Evolutionary conservation across 108 stramenopile species (phyloP).

Genomic region (Nitzschia putrida): DNA sequence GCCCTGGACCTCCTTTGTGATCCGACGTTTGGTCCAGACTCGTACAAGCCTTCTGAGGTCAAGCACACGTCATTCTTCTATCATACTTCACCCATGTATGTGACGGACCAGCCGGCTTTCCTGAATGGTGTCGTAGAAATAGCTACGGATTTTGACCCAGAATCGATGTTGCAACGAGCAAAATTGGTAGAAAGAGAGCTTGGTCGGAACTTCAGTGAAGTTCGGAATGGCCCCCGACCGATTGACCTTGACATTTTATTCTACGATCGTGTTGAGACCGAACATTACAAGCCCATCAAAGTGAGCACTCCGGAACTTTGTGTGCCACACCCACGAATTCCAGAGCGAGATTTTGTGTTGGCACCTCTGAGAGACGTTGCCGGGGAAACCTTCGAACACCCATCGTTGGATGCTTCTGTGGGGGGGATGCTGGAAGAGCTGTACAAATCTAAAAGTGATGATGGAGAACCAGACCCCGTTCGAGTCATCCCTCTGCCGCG

Average conservation of each 20-base stretch:
- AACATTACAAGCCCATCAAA: slow-evolving; percentile 20
- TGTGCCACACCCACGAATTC: slow-evolving; percentile 88
- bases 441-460: background rate
- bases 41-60: slow-evolving; percentile 29
- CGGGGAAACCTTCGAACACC: slow-evolving; percentile 44
- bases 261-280: slow-evolving; percentile 36
- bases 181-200: slow-evolving; percentile 70
- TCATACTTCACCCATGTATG: slow-evolving; percentile 83
- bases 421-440: slow-evolving; percentile 44
- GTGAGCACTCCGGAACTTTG: slow-evolving; percentile 48
- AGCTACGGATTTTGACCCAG: slow-evolving; percentile 63
- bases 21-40: background rate
- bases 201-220: slow-evolving; percentile 58
- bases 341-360: slow-evolving; percentile 93
- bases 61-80: slow-evolving; percentile 76
- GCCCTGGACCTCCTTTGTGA: slow-evolving; percentile 53
- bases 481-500: slow-evolving; percentile 72
- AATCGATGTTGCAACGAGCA: slow-evolving; percentile 49
- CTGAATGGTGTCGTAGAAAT: slow-evolving; percentile 83
- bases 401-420: slow-evolving; percentile 45
- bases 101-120: slow-evolving; percentile 83
- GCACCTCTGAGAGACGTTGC: slow-evolving; percentile 84
- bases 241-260: slow-evolving; percentile 89
- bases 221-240: slow-evolving; percentile 83
- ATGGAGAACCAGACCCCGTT: slow-evolving; percentile 18